Evolutionary conservation across 2,329 filamentous ascomycete species (phyloP).

Genomic region (Knoxdaviesia capensis): DNA sequence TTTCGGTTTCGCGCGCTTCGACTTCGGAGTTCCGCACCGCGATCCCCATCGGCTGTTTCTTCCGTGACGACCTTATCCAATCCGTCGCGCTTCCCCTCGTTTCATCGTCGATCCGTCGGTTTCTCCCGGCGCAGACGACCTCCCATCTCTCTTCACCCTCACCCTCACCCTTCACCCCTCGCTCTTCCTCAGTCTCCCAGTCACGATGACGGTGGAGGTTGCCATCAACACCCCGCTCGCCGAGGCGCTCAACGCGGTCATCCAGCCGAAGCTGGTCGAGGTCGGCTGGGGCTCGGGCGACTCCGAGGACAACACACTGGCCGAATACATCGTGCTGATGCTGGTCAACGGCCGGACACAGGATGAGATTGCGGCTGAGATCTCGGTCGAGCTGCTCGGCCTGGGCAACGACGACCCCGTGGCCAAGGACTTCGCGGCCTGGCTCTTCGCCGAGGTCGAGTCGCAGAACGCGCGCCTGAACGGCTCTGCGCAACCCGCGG

Average conservation of each 20-base stretch:
- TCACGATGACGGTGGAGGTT: constrained; percentile 59
- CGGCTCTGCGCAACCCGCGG: constrained; percentile 15
- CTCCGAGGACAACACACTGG: constrained; percentile 58
- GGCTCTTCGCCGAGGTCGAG: constrained; percentile 82
- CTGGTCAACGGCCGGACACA: constrained; percentile 87
- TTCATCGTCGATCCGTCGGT: too few relatives aligned
- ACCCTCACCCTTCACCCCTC: neutral
- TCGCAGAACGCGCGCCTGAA: constrained; percentile 42
- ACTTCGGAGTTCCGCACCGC: too few relatives aligned
- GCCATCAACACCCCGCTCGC: constrained; percentile 64
- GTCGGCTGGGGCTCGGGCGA: constrained; percentile 77
- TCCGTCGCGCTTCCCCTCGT: too few relatives aligned
- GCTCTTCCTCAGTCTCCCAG: constrained; percentile 3
- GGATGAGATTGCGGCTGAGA: constrained; percentile 70
- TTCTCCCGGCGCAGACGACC: neutral
- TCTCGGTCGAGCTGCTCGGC: constrained; percentile 70
- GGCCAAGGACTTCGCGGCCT: constrained; percentile 66
- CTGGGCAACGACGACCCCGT: constrained; percentile 67
- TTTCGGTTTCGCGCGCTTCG: too few relatives aligned
- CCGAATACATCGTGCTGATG: constrained; percentile 96
- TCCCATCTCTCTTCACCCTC: neutral
- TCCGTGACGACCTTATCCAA: too few relatives aligned
- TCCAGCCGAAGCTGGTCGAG: constrained; percentile 82
- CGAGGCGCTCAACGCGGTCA: constrained; percentile 58
- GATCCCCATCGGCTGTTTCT: too few relatives aligned